Conservation (phyloP, 139 green algal species). For the Auxenochlorella pyrenoidosa region DNA sequence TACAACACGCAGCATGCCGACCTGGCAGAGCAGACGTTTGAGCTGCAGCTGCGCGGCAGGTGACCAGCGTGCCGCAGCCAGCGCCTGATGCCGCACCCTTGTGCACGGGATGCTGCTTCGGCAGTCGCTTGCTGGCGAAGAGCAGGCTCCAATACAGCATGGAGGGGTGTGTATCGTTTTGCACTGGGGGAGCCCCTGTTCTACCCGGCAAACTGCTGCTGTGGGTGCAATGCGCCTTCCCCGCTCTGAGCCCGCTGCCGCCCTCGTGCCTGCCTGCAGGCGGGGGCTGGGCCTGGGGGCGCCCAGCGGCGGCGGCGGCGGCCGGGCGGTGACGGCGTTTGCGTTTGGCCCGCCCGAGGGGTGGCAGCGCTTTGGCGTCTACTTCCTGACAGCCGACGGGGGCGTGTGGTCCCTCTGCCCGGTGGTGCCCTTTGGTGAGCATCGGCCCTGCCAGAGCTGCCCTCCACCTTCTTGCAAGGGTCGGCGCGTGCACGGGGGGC, state of each 20-base stretch:
- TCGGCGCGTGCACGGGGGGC: too few relatives aligned
- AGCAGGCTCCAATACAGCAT: background rate
- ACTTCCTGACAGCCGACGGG: conserved; percentile 56
- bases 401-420: conserved; percentile 62
- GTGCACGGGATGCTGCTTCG: background rate
- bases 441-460: too few relatives aligned
- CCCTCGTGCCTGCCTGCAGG: background rate
- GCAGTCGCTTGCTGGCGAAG: background rate
- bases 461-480: too few relatives aligned
- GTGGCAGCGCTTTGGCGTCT: conserved; percentile 64
- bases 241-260: background rate
- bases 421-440: conserved; percentile 62
- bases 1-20: conserved; percentile 46
- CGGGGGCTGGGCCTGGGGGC: conserved; percentile 30
- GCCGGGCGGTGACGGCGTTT: conserved; percentile 53
- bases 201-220: too few relatives aligned
- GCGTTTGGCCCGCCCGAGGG: conserved; percentile 49
- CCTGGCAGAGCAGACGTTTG: conserved; percentile 61
- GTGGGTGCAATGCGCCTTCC: background rate
- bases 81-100: background rate
- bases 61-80: background rate
- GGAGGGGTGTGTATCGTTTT: background rate
- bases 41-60: conserved; percentile 49
- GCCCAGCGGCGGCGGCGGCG: background rate
- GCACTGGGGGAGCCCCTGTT: too few relatives aligned